Evolutionary conservation across 2,329 filamentous ascomycete species (phyloP).

Genomic region (Cytospora schulzeri): DNA sequence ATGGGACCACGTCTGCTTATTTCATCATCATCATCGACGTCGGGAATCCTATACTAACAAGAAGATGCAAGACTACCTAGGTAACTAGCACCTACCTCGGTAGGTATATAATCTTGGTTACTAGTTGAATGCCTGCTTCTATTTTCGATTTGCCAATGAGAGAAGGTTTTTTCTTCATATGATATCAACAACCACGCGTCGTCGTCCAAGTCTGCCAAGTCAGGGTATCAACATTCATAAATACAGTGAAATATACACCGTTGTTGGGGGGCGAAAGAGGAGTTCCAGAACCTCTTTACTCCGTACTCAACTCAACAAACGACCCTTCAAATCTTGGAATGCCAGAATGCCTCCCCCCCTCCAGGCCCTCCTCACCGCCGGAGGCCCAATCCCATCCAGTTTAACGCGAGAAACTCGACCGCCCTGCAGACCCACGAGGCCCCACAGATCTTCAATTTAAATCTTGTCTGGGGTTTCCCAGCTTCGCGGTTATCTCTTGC

Average conservation of each 20-base stretch:
- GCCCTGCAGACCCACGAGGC: slow-evolving; percentile 14
- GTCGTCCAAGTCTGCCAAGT: background rate
- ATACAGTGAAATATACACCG: background rate
- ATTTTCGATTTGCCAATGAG: background rate
- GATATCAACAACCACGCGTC: background rate
- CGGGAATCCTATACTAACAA: too few relatives aligned
- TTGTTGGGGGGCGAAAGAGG: too few relatives aligned
- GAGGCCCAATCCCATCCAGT: background rate
- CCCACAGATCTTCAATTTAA: slow-evolving; percentile 1
- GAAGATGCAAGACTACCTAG: too few relatives aligned
- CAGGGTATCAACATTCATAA: too few relatives aligned
- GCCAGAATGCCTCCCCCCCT: too few relatives aligned
- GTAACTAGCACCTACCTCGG: background rate
- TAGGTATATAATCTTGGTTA: too few relatives aligned
- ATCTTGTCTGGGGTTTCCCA: slow-evolving; percentile 14
- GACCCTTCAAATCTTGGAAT: background rate
- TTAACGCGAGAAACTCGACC: background rate
- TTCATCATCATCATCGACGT: background rate
- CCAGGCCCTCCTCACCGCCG: background rate
- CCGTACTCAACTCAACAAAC: background rate
- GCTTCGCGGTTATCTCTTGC: slow-evolving; percentile 7
- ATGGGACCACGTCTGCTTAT: background rate
- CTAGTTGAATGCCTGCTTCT: background rate
- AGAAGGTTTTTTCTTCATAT: background rate
- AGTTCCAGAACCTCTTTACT: too few relatives aligned